Conservation (phyloP, 805 yeast genomes). For the Vanderwaltozyma tropicalis region DNA sequence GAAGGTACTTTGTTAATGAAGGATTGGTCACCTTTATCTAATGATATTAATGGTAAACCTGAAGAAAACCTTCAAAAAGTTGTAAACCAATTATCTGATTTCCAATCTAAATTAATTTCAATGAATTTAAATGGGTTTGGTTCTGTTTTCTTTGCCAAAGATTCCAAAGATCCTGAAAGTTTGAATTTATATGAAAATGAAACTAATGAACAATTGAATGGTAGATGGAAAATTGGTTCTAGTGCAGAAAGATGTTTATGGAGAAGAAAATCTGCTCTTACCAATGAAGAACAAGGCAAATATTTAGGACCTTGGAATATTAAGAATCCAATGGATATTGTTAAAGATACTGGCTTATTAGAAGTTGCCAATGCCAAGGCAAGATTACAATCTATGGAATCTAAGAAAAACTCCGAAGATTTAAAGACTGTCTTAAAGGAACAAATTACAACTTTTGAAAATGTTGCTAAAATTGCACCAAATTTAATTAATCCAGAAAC, state of each 20-base stretch:
- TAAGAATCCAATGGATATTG: slow-evolving; percentile 48
- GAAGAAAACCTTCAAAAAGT: slow-evolving; percentile 46
- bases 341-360: slow-evolving; percentile 52
- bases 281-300: slow-evolving; percentile 37
- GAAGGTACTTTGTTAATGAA: slow-evolving; percentile 80
- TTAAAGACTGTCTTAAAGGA: slow-evolving; percentile 38
- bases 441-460: slow-evolving; percentile 51
- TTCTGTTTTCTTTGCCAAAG: slow-evolving; percentile 55
- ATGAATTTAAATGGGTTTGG: slow-evolving; percentile 66
- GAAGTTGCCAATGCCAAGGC: slow-evolving; percentile 53
- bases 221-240: slow-evolving; percentile 89
- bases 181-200: slow-evolving; percentile 49
- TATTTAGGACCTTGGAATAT: slow-evolving; percentile 69
- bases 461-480: slow-evolving; percentile 47
- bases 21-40: slow-evolving; percentile 79
- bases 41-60: slow-evolving; percentile 38
- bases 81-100: slow-evolving; percentile 62
- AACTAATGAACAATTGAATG: slow-evolving; percentile 35
- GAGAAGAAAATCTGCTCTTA: slow-evolving; percentile 50
- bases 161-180: not conserved
- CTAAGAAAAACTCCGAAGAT: slow-evolving; percentile 40
- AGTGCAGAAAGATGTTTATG: slow-evolving; percentile 69
- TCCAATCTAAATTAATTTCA: slow-evolving; percentile 45
- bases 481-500: slow-evolving; percentile 43
- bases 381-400: slow-evolving; percentile 31